phyloP scores from a whole-genome alignment of 345 rosid genomes.

The Acer saccharum region DNA sequence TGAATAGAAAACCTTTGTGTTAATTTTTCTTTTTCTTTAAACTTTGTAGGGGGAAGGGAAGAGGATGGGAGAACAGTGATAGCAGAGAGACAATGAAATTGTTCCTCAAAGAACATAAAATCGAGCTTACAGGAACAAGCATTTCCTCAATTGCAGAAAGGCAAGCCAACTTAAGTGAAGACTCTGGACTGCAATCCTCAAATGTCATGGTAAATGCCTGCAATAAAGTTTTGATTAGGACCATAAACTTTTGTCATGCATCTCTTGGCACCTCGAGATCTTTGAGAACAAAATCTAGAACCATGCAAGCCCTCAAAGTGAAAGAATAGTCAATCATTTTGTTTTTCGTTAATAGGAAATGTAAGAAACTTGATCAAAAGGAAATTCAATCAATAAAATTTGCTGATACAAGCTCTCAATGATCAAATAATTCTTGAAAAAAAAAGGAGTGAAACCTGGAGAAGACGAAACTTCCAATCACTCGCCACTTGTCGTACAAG shows the following conservation, averaged over 20 bases:
- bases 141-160: conserved; percentile 60
- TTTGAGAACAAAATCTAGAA: not conserved
- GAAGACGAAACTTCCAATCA: conserved; percentile 61
- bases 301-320: not conserved
- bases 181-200: conserved; percentile 60
- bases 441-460: conserved; percentile 55
- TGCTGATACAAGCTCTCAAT: conserved; percentile 6
- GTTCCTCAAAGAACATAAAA: conserved; percentile 6
- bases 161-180: conserved; percentile 66
- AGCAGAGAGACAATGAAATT: not conserved
- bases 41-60: not conserved
- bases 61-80: conserved; percentile 1
- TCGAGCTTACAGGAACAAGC: conserved; percentile 69
- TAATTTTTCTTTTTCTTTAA: not conserved
- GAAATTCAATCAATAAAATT: not conserved
- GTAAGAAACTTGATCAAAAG: conserved; percentile 7
- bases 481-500: conserved; percentile 46
- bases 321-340: conserved; percentile 2
- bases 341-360: not conserved
- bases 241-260: conserved; percentile 3
- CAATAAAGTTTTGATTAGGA: conserved; percentile 23
- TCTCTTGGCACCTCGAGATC: conserved; percentile 3
- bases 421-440: conserved; percentile 18
- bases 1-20: conserved; percentile 7
- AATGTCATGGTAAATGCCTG: conserved; percentile 86